These are phyloP conservation scores for Guillardia theta DNA, from an alignment of 78 protist genomes.

Conservation along the genomic window DNA sequence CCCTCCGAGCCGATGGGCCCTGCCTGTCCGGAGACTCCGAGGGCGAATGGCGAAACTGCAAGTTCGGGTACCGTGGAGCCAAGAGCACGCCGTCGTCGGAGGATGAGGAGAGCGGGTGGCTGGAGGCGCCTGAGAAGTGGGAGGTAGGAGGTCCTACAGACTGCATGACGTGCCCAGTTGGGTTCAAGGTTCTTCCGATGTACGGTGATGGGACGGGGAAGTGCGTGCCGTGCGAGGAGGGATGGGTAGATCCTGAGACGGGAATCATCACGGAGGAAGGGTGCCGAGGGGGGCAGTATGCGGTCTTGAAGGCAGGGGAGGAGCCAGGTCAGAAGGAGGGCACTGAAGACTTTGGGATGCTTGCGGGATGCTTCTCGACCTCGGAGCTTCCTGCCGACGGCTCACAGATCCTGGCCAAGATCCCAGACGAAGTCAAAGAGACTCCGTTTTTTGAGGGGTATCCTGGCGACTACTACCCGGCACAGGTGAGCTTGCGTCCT, in stretches of 20 bases:
- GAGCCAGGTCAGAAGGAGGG: not conserved
- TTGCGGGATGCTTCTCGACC: not conserved
- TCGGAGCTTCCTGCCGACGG: not conserved
- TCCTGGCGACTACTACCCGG: not conserved
- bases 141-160: not conserved
- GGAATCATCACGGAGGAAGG: not conserved
- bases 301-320: not conserved
- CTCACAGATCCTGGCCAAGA: not conserved
- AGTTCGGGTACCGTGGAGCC: not conserved
- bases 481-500: not conserved
- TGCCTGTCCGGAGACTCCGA: not conserved
- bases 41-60: not conserved
- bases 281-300: not conserved
- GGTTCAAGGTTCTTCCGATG: not conserved
- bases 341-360: not conserved
- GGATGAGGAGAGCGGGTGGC: constrained; percentile 8
- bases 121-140: not conserved
- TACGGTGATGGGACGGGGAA: not conserved
- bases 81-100: not conserved
- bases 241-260: not conserved
- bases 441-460: not conserved
- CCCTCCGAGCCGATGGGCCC: not conserved
- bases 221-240: not conserved
- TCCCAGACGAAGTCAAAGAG: not conserved
- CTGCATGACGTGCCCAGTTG: constrained; percentile 21